Conservation (phyloP, 2,329 filamentous ascomycete species). For the Sporothrix sp. region DNA sequence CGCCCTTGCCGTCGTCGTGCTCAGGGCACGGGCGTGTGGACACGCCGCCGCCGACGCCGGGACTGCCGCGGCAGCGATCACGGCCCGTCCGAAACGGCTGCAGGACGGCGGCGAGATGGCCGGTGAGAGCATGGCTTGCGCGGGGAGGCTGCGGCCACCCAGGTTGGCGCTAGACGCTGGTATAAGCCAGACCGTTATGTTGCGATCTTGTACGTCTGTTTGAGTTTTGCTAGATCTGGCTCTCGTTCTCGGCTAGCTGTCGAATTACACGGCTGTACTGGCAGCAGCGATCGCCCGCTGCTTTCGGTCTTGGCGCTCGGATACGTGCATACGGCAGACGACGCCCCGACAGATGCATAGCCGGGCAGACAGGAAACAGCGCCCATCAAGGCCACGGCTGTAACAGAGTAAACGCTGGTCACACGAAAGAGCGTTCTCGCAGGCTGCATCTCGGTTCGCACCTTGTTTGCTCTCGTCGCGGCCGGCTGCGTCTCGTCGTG, state of each 20-base stretch:
- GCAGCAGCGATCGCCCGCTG: background rate
- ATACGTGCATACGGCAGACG: background rate
- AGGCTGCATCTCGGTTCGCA: no score
- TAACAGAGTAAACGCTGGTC: no score
- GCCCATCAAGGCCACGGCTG: no score
- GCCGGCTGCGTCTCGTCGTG: no score
- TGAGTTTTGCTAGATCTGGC: no score
- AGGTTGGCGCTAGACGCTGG: no score
- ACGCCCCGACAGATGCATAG: background rate
- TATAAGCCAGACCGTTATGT: no score
- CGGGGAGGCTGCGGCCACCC: background rate
- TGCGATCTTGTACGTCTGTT: no score
- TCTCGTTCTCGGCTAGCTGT: background rate
- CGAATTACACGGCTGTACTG: background rate
- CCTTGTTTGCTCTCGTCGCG: no score
- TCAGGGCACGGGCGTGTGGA: background rate
- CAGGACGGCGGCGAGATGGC: conserved; percentile 3
- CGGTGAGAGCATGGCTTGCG: conserved; percentile 9
- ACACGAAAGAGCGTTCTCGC: no score
- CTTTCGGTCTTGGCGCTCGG: background rate
- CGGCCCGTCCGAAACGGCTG: conserved; percentile 5
- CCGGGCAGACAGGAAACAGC: background rate
- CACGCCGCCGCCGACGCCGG: background rate
- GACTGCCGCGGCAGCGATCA: background rate
- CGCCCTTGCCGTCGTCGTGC: background rate